Conservation (phyloP, 768 basidiomycete genomes). For the Pleurotus djamor region DNA sequence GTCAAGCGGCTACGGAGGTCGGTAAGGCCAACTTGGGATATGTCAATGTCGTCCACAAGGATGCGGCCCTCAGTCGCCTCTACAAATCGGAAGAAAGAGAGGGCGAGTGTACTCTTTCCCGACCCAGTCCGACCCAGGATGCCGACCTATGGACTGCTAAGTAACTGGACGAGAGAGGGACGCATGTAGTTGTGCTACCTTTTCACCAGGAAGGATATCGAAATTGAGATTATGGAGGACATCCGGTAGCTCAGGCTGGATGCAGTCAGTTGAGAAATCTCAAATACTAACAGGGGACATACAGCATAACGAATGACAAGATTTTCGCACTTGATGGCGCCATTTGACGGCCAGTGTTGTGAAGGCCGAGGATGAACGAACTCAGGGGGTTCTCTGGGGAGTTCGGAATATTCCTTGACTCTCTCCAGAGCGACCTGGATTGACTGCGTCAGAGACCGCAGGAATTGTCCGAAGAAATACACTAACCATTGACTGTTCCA, state of each 20-base stretch:
- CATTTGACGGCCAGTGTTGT: constrained; percentile 73
- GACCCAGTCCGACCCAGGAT: constrained; percentile 72
- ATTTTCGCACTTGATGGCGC: constrained; percentile 68
- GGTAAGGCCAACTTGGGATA: constrained; percentile 74
- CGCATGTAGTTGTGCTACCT: constrained; percentile 39
- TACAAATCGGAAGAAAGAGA: constrained; percentile 88
- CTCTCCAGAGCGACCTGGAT: constrained; percentile 79
- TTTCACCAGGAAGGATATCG: constrained; percentile 70
- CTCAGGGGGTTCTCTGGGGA: constrained; percentile 76
- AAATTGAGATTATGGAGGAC: constrained; percentile 83
- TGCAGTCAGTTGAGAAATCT: background rate
- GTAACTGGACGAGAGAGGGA: background rate
- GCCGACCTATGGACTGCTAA: constrained; percentile 48
- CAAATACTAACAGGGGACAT: constrained; percentile 20
- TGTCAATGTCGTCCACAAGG: constrained; percentile 75
- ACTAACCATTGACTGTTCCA: constrained; percentile 89
- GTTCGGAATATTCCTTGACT: constrained; percentile 87
- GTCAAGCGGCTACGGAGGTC: constrained; percentile 79
- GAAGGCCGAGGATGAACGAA: constrained; percentile 85
- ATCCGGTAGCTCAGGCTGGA: constrained; percentile 80
- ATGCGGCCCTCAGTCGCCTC: constrained; percentile 79
- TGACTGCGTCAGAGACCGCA: constrained; percentile 5
- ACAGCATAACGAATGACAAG: constrained; percentile 80
- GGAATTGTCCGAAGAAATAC: background rate
- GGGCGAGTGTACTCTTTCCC: constrained; percentile 79